phyloP scores from a whole-genome alignment of 495 filamentous ascomycete species.

The Talaromyces adpressus region DNA sequence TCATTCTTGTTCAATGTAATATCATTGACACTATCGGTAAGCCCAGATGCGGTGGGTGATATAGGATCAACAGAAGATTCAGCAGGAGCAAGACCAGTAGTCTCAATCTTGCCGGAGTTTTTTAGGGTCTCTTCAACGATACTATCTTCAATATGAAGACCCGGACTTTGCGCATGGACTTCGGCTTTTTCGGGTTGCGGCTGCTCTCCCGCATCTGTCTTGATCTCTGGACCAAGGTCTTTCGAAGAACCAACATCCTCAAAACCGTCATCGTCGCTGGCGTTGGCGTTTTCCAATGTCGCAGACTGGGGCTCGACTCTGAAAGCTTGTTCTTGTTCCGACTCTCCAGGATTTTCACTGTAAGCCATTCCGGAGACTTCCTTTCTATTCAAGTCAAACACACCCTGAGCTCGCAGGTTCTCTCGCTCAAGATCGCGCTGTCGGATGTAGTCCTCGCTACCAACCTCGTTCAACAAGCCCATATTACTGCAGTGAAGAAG shows the following conservation, averaged over 20 bases:
- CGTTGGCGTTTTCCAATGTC: constrained; percentile 63
- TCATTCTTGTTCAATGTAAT: constrained; percentile 44
- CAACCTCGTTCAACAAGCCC: constrained; percentile 88
- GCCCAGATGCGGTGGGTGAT: constrained; percentile 41
- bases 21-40: constrained; percentile 43
- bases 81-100: constrained; percentile 8
- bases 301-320: constrained; percentile 29
- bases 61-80: constrained; percentile 21
- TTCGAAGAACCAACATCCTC: constrained; percentile 76
- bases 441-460: constrained; percentile 80
- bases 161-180: neutral
- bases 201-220: constrained; percentile 15
- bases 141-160: constrained; percentile 5
- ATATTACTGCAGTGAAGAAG: constrained; percentile 98
- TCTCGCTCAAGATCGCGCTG: constrained; percentile 78
- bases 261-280: constrained; percentile 86
- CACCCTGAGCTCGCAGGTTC: constrained; percentile 63
- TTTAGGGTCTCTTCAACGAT: constrained; percentile 9
- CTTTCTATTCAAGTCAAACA: constrained; percentile 29
- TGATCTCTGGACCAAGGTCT: constrained; percentile 47
- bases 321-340: constrained; percentile 27
- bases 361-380: constrained; percentile 37
- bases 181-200: neutral
- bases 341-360: constrained; percentile 42
- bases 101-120: constrained; percentile 7